Conservation (phyloP, 345 rosid species). For the Eucalyptus grandis region DNA sequence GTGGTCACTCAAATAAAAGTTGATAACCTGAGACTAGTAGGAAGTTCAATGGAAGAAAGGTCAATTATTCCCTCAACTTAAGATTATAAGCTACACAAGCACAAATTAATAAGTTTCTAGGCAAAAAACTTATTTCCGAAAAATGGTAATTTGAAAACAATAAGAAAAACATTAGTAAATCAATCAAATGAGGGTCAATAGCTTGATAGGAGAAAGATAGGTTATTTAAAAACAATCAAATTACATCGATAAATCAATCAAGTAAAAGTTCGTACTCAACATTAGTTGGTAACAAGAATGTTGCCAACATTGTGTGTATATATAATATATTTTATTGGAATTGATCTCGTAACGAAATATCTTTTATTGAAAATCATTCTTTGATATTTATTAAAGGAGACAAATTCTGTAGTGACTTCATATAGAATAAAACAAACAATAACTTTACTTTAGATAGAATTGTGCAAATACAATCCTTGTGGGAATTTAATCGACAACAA, state of each 20-base stretch:
- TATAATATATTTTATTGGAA: rapidly evolving
- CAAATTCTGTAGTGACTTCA: background rate
- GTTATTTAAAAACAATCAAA: background rate
- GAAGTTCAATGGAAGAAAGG: background rate
- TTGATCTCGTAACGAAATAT: background rate
- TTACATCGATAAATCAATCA: background rate
- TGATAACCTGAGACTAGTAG: background rate
- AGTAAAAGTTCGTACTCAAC: background rate
- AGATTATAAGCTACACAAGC: background rate
- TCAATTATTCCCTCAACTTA: background rate
- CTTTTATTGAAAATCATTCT: background rate
- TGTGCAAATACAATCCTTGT: no score
- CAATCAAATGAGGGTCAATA: background rate
- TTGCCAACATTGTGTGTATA: background rate
- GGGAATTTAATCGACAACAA: background rate
- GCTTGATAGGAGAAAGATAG: background rate
- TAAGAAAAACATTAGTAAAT: background rate
- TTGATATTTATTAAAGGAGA: background rate
- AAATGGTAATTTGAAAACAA: background rate
- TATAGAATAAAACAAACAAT: no score
- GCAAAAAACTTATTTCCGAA: background rate
- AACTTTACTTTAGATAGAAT: background rate
- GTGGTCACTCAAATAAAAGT: background rate
- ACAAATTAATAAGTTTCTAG: background rate
- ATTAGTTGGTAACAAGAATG: background rate